Conservation (phyloP, 768 basidiomycete genomes). For the Coprinopsis marcescibilis region DNA sequence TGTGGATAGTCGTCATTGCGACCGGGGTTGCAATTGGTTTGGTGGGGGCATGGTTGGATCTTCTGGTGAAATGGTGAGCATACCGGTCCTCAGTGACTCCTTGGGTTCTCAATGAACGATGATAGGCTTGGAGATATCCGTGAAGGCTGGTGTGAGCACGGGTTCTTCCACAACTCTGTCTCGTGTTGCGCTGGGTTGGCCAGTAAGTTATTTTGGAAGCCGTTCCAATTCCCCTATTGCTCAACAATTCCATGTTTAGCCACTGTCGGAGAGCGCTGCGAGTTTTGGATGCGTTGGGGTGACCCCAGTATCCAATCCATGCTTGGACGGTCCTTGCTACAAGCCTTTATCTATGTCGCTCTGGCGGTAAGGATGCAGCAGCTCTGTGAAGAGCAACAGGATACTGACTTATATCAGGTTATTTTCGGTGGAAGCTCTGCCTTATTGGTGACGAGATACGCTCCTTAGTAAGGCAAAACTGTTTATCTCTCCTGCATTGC, state of each 20-base stretch:
- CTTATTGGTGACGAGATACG: slow-evolving; percentile 56
- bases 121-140: slow-evolving; percentile 63
- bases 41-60: slow-evolving; percentile 67
- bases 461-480: slow-evolving; percentile 53
- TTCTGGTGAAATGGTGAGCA: slow-evolving; percentile 65
- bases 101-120: slow-evolving; percentile 1
- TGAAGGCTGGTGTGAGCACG: slow-evolving; percentile 61
- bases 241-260: slow-evolving; percentile 4
- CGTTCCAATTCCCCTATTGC: slow-evolving; percentile 15
- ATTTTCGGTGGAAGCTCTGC: slow-evolving; percentile 60
- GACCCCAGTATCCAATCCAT: slow-evolving; percentile 48
- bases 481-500: neutral
- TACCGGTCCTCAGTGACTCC: neutral
- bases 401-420: slow-evolving; percentile 32
- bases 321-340: slow-evolving; percentile 56
- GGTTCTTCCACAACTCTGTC: slow-evolving; percentile 68
- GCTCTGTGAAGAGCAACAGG: neutral
- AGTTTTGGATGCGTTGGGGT: slow-evolving; percentile 67
- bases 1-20: slow-evolving; percentile 64
- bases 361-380: slow-evolving; percentile 45
- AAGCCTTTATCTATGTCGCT: slow-evolving; percentile 57
- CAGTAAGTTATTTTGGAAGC: no score
- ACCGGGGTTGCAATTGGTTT: slow-evolving; percentile 66
- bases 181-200: slow-evolving; percentile 70
- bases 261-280: slow-evolving; percentile 61